Base-by-base conservation (phyloP, 1,139 yeast species). In the Kazachstania sp. region DNA sequence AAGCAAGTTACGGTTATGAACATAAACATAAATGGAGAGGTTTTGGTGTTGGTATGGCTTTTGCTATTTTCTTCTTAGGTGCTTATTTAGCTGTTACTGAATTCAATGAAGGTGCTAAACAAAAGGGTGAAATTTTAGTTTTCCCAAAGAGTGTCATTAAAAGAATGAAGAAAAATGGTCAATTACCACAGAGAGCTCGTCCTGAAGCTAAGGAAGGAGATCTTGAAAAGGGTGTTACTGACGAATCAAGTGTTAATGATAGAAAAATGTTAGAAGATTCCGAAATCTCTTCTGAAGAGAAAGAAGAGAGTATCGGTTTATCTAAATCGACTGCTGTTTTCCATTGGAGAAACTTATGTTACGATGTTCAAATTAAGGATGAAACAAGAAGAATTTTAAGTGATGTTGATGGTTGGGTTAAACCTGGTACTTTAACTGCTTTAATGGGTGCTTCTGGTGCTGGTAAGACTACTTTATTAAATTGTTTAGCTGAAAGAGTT, bases 401-500 rank as follows among this genome's bases (percentile, higher is more conserved):
- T 57, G 76, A 77, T 52, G 86, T 85, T 47, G 88, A 83, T 63
- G 95, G 95, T 45, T 85, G 86, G 85, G 92, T 85, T 42, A 81
- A 81, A 60, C 90, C 90, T 12, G 83, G 84, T 54, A 79, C 83
- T 13, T 68, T 83, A 54, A 83, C 88, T 38, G 92, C 92, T 8
- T 69, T 83, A 39, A 83, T 85, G 94, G 95, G 95, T 54, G 84
- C 90, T 19, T 83, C 94, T 20, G 95, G 95, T 68, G 94, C 94
- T 45, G 94, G 94, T 71, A 84, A 84, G 62, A 85, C 94, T 15
- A 84, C 94, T 1, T 63, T 79, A 43, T 71, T 85, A 51, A 87
- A 84, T 67, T 84, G 85, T 52, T 71, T 84, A 54, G 86, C 92
- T 29, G 82, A 81, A 56, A 79, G 95, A 67, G 83, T 83, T 36